Conservation (phyloP, 108 stramenopile genomes). For the Nitzschia sp. region DNA sequence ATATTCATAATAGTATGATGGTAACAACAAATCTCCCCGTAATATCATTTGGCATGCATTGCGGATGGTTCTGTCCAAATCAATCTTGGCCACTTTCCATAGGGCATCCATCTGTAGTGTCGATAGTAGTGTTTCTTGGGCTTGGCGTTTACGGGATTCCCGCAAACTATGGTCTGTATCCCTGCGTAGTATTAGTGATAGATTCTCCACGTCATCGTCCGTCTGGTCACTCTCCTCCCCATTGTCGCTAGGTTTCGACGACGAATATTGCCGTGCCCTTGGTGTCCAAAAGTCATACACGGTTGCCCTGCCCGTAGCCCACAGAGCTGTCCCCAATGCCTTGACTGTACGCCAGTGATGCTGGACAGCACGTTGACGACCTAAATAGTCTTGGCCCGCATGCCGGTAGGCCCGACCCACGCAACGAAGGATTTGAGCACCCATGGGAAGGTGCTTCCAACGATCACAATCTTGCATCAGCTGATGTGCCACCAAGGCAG, state of each 20-base stretch:
- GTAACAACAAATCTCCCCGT: slow-evolving; percentile 17
- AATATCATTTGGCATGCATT: slow-evolving; percentile 69
- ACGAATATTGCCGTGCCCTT: slow-evolving; percentile 11
- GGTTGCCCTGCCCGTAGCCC: slow-evolving; percentile 50
- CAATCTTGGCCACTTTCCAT: slow-evolving; percentile 83
- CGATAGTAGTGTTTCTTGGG: slow-evolving; percentile 53
- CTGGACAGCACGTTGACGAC: slow-evolving; percentile 5
- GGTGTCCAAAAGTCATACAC: slow-evolving; percentile 47
- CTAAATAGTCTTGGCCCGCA: slow-evolving; percentile 48
- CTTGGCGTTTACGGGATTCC: slow-evolving; percentile 38
- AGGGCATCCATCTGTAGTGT: slow-evolving; percentile 75
- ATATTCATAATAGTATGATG: slow-evolving; percentile 36
- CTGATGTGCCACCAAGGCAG: slow-evolving; percentile 37
- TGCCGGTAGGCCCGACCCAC: slow-evolving; percentile 75
- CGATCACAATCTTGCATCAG: slow-evolving; percentile 51
- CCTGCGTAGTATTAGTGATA: slow-evolving; percentile 1
- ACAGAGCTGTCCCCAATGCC: slow-evolving; percentile 48
- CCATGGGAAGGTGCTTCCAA: slow-evolving; percentile 62
- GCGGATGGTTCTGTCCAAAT: slow-evolving; percentile 61
- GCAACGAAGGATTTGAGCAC: slow-evolving; percentile 77
- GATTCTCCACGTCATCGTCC: slow-evolving; percentile 28
- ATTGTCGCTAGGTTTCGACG: neutral
- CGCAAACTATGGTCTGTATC: slow-evolving; percentile 51
- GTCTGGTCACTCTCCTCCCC: neutral
- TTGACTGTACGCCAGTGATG: slow-evolving; percentile 51